Evolutionary conservation across 2,329 filamentous ascomycete genomes (phyloP).

Genomic region (Didymella sp.): DNA sequence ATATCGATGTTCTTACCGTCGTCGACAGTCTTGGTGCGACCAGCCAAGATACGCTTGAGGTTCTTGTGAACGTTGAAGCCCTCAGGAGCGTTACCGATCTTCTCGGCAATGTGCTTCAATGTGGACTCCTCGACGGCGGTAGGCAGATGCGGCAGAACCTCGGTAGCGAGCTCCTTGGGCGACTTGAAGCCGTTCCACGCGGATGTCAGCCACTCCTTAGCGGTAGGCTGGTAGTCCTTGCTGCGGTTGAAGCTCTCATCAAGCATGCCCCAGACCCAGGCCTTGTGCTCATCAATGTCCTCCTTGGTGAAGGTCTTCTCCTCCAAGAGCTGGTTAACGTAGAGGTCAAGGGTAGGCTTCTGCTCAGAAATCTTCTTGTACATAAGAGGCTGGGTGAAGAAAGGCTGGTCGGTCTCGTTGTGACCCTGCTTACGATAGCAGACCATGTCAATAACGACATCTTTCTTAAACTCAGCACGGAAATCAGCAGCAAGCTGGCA

Average conservation of each 20-base stretch:
- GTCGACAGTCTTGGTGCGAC: slow-evolving; percentile 87
- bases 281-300: slow-evolving; percentile 98
- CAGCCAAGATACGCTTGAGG: slow-evolving; percentile 91
- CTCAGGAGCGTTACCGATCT: slow-evolving; percentile 80
- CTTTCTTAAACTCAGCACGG: slow-evolving; percentile 98
- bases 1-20: slow-evolving; percentile 97
- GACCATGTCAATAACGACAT: slow-evolving; percentile 96
- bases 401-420: slow-evolving; percentile 99
- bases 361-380: slow-evolving; percentile 96
- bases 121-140: slow-evolving; percentile 78
- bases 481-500: slow-evolving; percentile 97
- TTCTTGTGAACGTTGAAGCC: slow-evolving; percentile 92
- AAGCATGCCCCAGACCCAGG: slow-evolving; percentile 99
- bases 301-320: slow-evolving; percentile 97
- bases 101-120: slow-evolving; percentile 80
- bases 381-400: slow-evolving; percentile 99
- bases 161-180: slow-evolving; percentile 93
- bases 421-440: slow-evolving; percentile 99
- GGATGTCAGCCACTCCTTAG: slow-evolving; percentile 98
- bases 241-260: slow-evolving; percentile 97
- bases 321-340: slow-evolving; percentile 86
- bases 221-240: slow-evolving; percentile 95
- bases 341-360: slow-evolving; percentile 84
- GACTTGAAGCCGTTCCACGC: slow-evolving; percentile 99
- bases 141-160: slow-evolving; percentile 89